Evolutionary conservation across 2,329 filamentous ascomycete species (phyloP), one percentile per base, ranked within the genome.

Genomic region (Passalora sequoiae): DNA sequence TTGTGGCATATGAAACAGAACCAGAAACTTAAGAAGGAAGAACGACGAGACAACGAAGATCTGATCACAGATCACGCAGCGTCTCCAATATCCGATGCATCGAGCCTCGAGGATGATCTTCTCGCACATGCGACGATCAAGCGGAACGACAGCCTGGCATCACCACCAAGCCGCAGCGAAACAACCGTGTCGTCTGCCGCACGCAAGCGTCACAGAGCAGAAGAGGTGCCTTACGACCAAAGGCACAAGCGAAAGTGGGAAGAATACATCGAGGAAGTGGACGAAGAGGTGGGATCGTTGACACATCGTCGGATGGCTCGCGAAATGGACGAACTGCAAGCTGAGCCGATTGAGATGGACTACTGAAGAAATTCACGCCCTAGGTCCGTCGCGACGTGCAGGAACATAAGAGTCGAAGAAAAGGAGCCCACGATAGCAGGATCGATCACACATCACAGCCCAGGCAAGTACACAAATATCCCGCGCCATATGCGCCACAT

Each of bases 1-100:
- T 76, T 94, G 16, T 82, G 92, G 59, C 68, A 78, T 9, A 69
- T 94, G 28, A 70, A 86, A 19, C 78, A 78, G 49, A 70, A 74
- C 28, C 38, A 52, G 27, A 36, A 46, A 32, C 6, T 12, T 7
- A 12, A 6, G 6, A 7, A 7, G 10, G 12, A 5, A 8, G 20
- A 36, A 24, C 41, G 43, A 24, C 43, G 48, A 27, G 32, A 37
- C 19, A 49, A 53, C 36, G 46, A 50, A 44, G 42, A 43, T 13
- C 33, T 38, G 8, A 39, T 28, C 10, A 33, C 21, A 3, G 15
- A 27, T 17, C 30, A 39, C 12, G 36, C 47, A 20, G 25, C 29
- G 5, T 59, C 56, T 6, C 52, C 55, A 4, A 44, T 38, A 10
- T 59, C 55, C 16, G 48, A 55, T 17, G 52, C 44, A 7, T 59